Conservation (phyloP, 2,329 filamentous ascomycete species). For the Trichocomaceae sp. region DNA sequence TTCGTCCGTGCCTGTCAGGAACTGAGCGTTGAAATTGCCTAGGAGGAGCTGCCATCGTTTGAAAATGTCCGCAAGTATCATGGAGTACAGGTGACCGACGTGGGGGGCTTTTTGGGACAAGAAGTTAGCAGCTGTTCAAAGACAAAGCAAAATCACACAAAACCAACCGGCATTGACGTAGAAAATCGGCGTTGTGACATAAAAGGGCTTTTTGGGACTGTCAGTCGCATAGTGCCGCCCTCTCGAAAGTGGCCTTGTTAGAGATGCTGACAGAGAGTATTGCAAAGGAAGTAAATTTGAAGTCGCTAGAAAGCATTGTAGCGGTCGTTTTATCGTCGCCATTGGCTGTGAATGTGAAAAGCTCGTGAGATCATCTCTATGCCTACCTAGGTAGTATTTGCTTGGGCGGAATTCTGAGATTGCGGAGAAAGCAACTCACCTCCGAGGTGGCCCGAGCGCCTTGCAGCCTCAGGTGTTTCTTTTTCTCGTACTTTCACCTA, state of each 20-base stretch:
- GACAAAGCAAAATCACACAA: neutral
- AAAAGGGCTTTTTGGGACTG: conserved; percentile 66
- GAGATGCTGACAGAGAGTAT: conserved; percentile 21
- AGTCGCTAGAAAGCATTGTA: conserved; percentile 21
- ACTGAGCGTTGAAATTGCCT: conserved; percentile 57
- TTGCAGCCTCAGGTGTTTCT: conserved; percentile 11
- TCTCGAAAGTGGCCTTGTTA: conserved; percentile 11
- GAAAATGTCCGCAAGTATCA: conserved; percentile 82
- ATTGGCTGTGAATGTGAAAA: neutral
- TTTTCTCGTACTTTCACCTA: neutral
- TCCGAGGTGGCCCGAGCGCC: conserved; percentile 31
- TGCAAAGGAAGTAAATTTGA: conserved; percentile 10
- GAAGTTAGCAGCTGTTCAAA: neutral
- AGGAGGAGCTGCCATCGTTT: conserved; percentile 84
- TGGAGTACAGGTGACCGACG: conserved; percentile 88
- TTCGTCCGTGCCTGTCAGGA: conserved; percentile 92
- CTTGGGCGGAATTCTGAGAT: neutral
- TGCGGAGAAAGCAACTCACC: conserved; percentile 12
- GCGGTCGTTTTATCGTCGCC: conserved; percentile 6
- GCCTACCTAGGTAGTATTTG: neutral
- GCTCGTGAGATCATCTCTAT: neutral
- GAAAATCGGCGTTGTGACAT: conserved; percentile 94
- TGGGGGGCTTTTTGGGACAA: conserved; percentile 61
- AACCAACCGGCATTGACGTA: conserved; percentile 87
- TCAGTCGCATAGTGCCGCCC: conserved; percentile 21